phyloP scores from a whole-genome alignment of 2,329 filamentous ascomycete genomes.

The Fusarium veterinarium region DNA sequence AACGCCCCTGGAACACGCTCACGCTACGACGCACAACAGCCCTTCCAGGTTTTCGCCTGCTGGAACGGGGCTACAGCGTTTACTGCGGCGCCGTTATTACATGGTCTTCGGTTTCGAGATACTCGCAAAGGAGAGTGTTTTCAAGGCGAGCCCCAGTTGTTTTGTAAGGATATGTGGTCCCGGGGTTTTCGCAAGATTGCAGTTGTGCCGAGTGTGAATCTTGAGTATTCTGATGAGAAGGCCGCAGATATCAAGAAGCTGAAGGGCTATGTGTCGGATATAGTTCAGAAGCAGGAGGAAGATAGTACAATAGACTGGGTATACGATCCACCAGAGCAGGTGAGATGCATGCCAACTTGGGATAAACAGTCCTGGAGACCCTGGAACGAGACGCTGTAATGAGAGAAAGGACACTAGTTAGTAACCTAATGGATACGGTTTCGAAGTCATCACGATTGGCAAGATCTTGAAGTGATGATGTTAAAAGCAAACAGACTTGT shows the following conservation, averaged over 20 bases:
- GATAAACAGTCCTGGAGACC: constrained; percentile 55
- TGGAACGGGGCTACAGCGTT: constrained; percentile 69
- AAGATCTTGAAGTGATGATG: too few relatives aligned
- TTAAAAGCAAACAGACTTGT: not conserved
- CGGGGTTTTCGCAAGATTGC: constrained; percentile 63
- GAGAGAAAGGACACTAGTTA: not conserved
- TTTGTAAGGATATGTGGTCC: constrained; percentile 68
- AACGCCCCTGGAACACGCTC: constrained; percentile 52
- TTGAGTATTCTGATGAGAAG: constrained; percentile 63
- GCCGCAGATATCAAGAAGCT: constrained; percentile 59
- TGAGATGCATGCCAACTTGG: constrained; percentile 61
- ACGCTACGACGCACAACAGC: constrained; percentile 52
- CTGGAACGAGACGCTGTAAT: constrained; percentile 47
- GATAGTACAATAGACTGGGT: constrained; percentile 56
- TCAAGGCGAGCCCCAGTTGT: constrained; percentile 65
- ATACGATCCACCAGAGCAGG: constrained; percentile 55
- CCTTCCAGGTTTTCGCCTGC: constrained; percentile 70
- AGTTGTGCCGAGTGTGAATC: constrained; percentile 65
- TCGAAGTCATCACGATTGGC: not conserved
- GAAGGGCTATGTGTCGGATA: constrained; percentile 61
- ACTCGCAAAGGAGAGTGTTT: constrained; percentile 57
- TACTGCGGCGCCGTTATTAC: constrained; percentile 59
- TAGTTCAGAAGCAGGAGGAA: constrained; percentile 44
- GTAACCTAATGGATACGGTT: too few relatives aligned
- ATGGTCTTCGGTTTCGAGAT: constrained; percentile 59